Evolutionary conservation across 1,284 basidiomycete genomes (phyloP).

Genomic region (Pseudomicrostroma phylloplanum): DNA sequence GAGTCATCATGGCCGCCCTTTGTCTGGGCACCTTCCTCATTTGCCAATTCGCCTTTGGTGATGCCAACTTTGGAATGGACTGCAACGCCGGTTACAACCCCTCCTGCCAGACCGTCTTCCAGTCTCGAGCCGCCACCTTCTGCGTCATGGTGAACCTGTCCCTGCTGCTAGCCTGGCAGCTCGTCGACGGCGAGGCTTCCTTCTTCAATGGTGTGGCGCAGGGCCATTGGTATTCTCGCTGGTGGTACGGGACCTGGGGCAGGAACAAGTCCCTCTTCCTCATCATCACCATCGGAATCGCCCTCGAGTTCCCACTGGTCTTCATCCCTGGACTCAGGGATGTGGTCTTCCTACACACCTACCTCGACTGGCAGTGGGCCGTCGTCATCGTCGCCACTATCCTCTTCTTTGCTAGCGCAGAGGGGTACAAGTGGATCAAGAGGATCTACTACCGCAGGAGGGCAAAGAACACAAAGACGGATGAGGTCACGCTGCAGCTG

Average conservation of each 20-base stretch:
- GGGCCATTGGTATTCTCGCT: conserved; percentile 31
- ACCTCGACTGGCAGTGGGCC: conserved; percentile 49
- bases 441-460: too few relatives aligned
- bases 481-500: too few relatives aligned
- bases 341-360: conserved; percentile 48
- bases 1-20: conserved; percentile 61
- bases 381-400: conserved; percentile 42
- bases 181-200: conserved; percentile 45
- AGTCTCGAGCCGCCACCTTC: conserved; percentile 50
- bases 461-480: too few relatives aligned
- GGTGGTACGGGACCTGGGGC: conserved; percentile 39
- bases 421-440: conserved; percentile 45
- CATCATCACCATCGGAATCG: conserved; percentile 52
- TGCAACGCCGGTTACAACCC: conserved; percentile 44
- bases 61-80: conserved; percentile 34
- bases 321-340: conserved; percentile 55
- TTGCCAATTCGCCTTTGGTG: conserved; percentile 36
- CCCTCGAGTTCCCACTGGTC: conserved; percentile 56
- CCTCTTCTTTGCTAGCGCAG: conserved; percentile 41
- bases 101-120: conserved; percentile 47
- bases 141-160: conserved; percentile 46
- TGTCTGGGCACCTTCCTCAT: conserved; percentile 52
- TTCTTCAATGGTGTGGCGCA: conserved; percentile 35
- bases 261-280: conserved; percentile 44
- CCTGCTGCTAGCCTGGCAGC: conserved; percentile 51